phyloP scores from a whole-genome alignment of 2,329 filamentous ascomycete genomes.

The Teratosphaeria gauchensis region DNA sequence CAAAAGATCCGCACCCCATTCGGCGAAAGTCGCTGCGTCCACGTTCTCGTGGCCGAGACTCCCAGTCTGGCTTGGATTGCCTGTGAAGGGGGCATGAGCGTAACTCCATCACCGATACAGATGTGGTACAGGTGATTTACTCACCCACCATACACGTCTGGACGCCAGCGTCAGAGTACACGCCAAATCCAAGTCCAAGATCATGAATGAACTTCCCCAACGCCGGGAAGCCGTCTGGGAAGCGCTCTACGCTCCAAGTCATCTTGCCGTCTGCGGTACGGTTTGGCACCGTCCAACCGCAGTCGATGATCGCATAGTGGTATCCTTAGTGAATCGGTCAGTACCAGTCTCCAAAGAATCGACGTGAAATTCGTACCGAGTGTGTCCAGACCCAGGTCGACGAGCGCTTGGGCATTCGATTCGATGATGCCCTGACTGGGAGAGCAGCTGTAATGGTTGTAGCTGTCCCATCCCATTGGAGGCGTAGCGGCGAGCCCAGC shows the following conservation, averaged over 20 bases:
- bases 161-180: conserved; percentile 38
- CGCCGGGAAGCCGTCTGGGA: conserved; percentile 43
- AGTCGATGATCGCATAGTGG: conserved; percentile 47
- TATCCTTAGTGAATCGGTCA: conserved; percentile 35
- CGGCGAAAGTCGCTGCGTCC: conserved; percentile 19
- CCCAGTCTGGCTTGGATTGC: conserved; percentile 6
- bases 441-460: conserved; percentile 46
- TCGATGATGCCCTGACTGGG: conserved; percentile 41
- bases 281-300: conserved; percentile 42
- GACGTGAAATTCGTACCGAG: neutral
- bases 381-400: conserved; percentile 28
- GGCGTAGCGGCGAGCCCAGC: conserved; percentile 1
- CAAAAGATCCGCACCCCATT: conserved; percentile 20
- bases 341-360: neutral
- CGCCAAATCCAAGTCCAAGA: conserved; percentile 40
- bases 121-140: neutral
- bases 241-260: conserved; percentile 41
- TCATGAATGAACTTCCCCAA: conserved; percentile 27
- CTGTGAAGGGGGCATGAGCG: neutral
- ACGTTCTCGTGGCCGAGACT: conserved; percentile 15
- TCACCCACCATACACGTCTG: conserved; percentile 15
- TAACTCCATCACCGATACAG: neutral
- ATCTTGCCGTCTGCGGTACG: conserved; percentile 36
- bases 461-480: conserved; percentile 43
- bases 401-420: conserved; percentile 36